A percentile compares a stretch with the other conserved stretches of the same genome.
Conservation (phyloP, 331 rosid genomes). For the Stylosanthes scabra region DNA sequence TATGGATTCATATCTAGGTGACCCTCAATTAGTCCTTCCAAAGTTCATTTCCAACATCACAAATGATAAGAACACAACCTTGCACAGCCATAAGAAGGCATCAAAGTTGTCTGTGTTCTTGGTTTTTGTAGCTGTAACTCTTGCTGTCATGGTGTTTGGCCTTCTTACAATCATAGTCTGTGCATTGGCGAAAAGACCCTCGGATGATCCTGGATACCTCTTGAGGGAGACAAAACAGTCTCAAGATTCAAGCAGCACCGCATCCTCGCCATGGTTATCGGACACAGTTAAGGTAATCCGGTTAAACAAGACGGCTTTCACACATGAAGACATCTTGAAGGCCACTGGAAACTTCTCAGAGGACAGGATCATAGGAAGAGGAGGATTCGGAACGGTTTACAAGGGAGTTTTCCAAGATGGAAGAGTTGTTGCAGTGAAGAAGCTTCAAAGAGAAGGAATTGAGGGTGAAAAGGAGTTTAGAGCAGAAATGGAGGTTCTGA, state of each 20-base stretch:
- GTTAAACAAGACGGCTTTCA: slow-evolving; percentile 79
- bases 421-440: slow-evolving; percentile 91
- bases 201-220: slow-evolving; percentile 52
- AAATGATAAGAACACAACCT: slow-evolving; percentile 6
- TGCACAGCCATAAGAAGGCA: slow-evolving; percentile 23
- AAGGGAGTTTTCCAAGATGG: slow-evolving; percentile 79
- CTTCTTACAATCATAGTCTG: slow-evolving; percentile 56
- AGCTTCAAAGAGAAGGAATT: slow-evolving; percentile 77
- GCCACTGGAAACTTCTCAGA: slow-evolving; percentile 88
- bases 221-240: slow-evolving; percentile 51
- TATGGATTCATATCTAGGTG: slow-evolving; percentile 65
- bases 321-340: slow-evolving; percentile 77
- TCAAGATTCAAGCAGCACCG: slow-evolving; percentile 56
- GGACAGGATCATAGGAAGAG: slow-evolving; percentile 78
- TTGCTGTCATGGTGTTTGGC: slow-evolving; percentile 59
- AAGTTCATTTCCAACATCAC: slow-evolving; percentile 43
- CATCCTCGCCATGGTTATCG: slow-evolving; percentile 71
- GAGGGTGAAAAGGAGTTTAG: slow-evolving; percentile 92
- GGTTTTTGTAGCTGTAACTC: slow-evolving; percentile 47
- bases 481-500: slow-evolving; percentile 94
- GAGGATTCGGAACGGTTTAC: slow-evolving; percentile 94
- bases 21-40: slow-evolving; percentile 70
- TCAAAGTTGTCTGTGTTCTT: slow-evolving; percentile 43
- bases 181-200: slow-evolving; percentile 49
- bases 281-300: slow-evolving; percentile 76